Base-by-base conservation (phyloP, 2,329 filamentous ascomycete genomes). In the Pseudocercospora cruenta region DNA sequence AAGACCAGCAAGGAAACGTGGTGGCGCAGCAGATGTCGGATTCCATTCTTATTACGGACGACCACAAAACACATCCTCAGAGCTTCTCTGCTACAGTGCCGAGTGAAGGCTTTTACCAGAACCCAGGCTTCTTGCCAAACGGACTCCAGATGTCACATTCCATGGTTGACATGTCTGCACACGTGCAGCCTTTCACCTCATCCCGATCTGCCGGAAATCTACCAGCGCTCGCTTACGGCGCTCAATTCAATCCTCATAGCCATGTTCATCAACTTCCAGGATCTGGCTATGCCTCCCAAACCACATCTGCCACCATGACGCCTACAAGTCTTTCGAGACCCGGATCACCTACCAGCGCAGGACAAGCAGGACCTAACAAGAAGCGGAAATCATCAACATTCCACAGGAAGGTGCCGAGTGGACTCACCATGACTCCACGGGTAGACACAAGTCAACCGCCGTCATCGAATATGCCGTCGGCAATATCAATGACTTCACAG, bases 41-140 rank as follows among this genome's bases (percentile, higher is more conserved):
- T 63, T 91, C 93, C 0, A 96, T 98, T 70, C 94, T 97, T 86
- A 97, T 98, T 69, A 98, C 95, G 0, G 94, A 99, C 77, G 94
- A 99, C 75, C 94, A 98, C 82, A 98, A 98, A 82, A 97, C 93
- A 7, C 91, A 92, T 72, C 76, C 76, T 14, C 73, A 71, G 21
- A 72, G 68, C 54, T 75, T 75, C 61, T 70, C 75, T 33, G 66
- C 75, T 8, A 67, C 72, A 2, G 70, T 75, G 51, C 57, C 73
- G 4, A 71, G 71, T 36, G 73, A 73, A 24, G 66, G 70, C 16
- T 74, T 71, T 65, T 73, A 74, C 39, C 63, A 67, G 33, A 71
- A 73, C 19, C 60, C 71, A 14, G 69, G 69, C 26, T 75, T 70
- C 51, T 54, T 71, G 8, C 60, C 70, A 36, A 77, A 75, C 57